Base-by-base conservation (phyloP, 371 early-diverging fungal species). In the Phascolomyces articulosus region DNA sequence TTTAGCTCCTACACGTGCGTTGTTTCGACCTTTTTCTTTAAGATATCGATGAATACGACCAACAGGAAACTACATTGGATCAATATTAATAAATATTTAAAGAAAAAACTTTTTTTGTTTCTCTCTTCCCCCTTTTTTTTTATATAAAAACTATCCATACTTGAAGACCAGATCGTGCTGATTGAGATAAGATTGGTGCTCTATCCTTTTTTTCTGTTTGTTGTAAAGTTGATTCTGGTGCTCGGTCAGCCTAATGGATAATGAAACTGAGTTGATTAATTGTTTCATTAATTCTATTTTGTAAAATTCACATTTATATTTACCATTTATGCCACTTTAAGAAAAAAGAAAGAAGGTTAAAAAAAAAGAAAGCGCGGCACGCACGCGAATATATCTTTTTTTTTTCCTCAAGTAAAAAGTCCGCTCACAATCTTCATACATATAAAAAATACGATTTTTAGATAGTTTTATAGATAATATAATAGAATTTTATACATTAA, bases 31-130 rank as follows among this genome's bases (percentile, higher is more conserved):
- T 65, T 87, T 86, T 64, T 87, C 85, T 77, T 94, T 93, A 68
- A 95, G 79, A 74, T 94, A 93, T 61, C 95, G 87, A 77, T 95
- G 95, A 70, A 95, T 92, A 82, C 95, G 95, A 54, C 95, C 93
- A 24, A 93, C 93, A 48, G 93, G 93, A 69, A 92, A 93, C 87
- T 92, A 78, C n/a, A n/a, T n/a, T n/a, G n/a, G n/a, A n/a, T n/a
- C n/a, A n/a, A n/a, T n/a, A n/a, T n/a, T n/a, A n/a, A n/a, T n/a
- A n/a, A n/a, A n/a, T n/a, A n/a, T 11, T 29, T 34, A 15, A 34
- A 58, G 31, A 24, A 1, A 24, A 21, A 49, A 51, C 41, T 53
- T 63, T 63, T 49, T 60, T 57, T 34, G 27, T 66, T 58, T 41
- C 16, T 41, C 41, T 41, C 41, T 41, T n/a, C 15, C 16, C 15